Percentiles rank a stretch among this genome's conserved stretches.
These are phyloP conservation scores for Hansenula anomala DNA, from an alignment of 1,139 yeast genomes.

Conservation along the genomic window DNA sequence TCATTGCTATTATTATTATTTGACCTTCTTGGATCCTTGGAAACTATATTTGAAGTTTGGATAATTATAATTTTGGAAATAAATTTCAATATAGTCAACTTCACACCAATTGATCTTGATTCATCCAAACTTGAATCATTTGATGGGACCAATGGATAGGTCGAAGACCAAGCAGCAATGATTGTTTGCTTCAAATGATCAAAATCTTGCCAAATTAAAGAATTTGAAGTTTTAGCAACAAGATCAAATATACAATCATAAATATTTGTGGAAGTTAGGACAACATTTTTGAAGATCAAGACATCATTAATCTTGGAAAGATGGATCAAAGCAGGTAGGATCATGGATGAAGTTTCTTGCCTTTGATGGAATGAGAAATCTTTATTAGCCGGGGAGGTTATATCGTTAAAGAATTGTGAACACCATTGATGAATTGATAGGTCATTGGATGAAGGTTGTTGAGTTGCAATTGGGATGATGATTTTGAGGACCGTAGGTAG, in stretches of 20 bases:
- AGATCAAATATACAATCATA: constrained; percentile 31
- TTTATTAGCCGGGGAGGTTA: constrained; percentile 33
- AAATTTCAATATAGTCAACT: constrained; percentile 67
- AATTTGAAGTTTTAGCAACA: constrained; percentile 33
- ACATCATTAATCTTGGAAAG: constrained; percentile 22
- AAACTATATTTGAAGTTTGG: constrained; percentile 44
- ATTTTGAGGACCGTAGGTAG: constrained; percentile 53
- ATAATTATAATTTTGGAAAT: constrained; percentile 65
- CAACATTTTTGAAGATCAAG: constrained; percentile 25
- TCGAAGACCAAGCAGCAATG: constrained; percentile 27
- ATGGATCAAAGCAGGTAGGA: constrained; percentile 18
- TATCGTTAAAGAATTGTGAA: constrained; percentile 39
- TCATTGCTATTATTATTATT: constrained; percentile 27
- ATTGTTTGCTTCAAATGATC: constrained; percentile 26
- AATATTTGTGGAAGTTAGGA: constrained; percentile 26
- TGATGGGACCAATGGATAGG: constrained; percentile 24
- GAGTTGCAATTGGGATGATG: constrained; percentile 37
- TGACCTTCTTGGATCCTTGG: constrained; percentile 23
- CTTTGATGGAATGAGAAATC: constrained; percentile 29
- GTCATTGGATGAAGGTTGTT: too few relatives aligned
- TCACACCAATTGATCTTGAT: constrained; percentile 50
- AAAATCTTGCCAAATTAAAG: constrained; percentile 27
- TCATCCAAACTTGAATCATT: constrained; percentile 44
- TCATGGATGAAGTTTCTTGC: constrained; percentile 39
- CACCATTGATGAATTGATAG: constrained; percentile 41